Conservation (phyloP, 2,329 filamentous ascomycete species). For the Calonectria pseudoturangicola region DNA sequence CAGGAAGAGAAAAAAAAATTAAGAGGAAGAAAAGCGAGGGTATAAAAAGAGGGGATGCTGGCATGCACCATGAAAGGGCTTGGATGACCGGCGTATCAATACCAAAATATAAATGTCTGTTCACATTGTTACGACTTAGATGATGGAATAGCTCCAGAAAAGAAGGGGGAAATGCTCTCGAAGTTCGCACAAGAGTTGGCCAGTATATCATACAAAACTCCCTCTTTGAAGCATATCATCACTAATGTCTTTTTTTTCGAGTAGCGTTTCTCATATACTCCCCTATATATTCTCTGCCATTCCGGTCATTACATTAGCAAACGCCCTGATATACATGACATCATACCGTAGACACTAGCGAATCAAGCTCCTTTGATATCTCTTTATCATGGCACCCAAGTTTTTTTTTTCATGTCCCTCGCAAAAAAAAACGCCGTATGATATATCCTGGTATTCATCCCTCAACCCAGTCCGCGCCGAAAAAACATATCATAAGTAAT, state of each 20-base stretch:
- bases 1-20: not conserved
- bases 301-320: slow-evolving; percentile 26
- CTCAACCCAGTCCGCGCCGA: slow-evolving; percentile 10
- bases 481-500: slow-evolving; percentile 28
- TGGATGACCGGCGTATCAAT: slow-evolving; percentile 23
- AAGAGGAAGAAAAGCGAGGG: not conserved
- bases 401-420: slow-evolving; percentile 30
- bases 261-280: not conserved
- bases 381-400: not conserved
- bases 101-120: slow-evolving; percentile 27
- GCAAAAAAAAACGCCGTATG: slow-evolving; percentile 27
- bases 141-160: not conserved
- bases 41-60: not conserved
- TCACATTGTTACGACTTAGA: slow-evolving; percentile 4
- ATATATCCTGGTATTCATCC: slow-evolving; percentile 30
- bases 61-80: slow-evolving; percentile 1
- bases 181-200: not conserved
- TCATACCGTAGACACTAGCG: slow-evolving; percentile 12
- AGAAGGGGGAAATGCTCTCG: not conserved
- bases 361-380: slow-evolving; percentile 20
- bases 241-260: not conserved
- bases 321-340: slow-evolving; percentile 27
- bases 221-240: not conserved
- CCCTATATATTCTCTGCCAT: not conserved
- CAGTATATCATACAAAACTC: not conserved